phyloP scores from a whole-genome alignment of 352 stramenopile genomes.

The Lagenidium sp. region DNA sequence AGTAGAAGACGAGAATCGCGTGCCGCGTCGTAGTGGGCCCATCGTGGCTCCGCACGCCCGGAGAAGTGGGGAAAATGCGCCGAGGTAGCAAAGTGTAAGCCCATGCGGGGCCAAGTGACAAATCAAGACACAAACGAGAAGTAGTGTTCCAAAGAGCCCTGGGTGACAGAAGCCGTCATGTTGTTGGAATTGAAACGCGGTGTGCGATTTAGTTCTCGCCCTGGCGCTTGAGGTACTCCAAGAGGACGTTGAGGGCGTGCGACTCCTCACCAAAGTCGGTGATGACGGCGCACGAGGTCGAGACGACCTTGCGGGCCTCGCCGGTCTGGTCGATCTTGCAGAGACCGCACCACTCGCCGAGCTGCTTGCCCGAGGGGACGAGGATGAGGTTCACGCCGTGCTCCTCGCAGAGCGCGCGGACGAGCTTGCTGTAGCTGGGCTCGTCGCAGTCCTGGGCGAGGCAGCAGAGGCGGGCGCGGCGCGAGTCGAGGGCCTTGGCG shows the following conservation, averaged over 20 bases:
- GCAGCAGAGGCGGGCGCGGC: conserved; percentile 97
- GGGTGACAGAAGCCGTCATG: too few species aligned
- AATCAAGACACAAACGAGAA: too few species aligned
- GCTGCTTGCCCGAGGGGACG: conserved; percentile 92
- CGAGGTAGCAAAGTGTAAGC: too few species aligned
- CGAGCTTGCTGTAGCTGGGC: conserved; percentile 99
- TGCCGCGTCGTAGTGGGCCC: too few species aligned
- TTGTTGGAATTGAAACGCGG: too few species aligned
- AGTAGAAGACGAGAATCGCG: too few species aligned
- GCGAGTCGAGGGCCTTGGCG: conserved; percentile 98
- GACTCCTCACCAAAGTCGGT: conserved; percentile 99
- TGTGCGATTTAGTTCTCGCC: conserved; percentile 89
- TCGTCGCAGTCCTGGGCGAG: conserved; percentile 99
- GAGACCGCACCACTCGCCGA: conserved; percentile 99
- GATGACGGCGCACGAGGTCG: conserved; percentile 97
- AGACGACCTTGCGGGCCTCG: conserved; percentile 98
- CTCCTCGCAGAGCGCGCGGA: conserved; percentile 93
- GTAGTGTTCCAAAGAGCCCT: too few species aligned
- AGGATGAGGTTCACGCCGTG: conserved; percentile 93
- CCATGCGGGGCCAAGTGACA: too few species aligned
- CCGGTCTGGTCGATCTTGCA: conserved; percentile 98
- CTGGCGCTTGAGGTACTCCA: conserved; percentile 98
- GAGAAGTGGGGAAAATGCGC: too few species aligned
- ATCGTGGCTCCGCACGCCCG: too few species aligned
- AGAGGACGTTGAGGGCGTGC: conserved; percentile 95